A percentile compares a stretch with the other conserved stretches of the same genome.
phyloP scores from a whole-genome alignment of 768 basidiomycete genomes.

The Leccinum obscurum region DNA sequence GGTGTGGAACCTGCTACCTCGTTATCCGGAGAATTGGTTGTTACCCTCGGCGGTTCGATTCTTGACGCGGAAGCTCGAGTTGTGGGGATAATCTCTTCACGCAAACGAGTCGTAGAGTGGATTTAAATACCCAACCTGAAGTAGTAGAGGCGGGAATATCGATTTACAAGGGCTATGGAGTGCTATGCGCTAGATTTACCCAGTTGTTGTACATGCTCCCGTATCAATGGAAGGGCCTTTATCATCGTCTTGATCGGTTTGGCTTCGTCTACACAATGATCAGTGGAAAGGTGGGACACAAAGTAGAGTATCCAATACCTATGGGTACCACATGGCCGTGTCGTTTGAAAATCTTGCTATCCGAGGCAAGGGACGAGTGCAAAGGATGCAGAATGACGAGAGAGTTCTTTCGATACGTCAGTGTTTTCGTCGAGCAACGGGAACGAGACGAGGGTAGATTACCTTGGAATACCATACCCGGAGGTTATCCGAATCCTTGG shows the following conservation, averaged over 20 bases:
- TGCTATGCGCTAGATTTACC: constrained; percentile 14
- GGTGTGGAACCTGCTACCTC: constrained; percentile 22
- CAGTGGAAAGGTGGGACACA: not conserved
- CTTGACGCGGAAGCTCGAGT: constrained; percentile 49
- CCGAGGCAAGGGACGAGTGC: constrained; percentile 50
- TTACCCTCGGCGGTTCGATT: constrained; percentile 51
- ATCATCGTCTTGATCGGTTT: constrained; percentile 78
- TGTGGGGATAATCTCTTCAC: constrained; percentile 53
- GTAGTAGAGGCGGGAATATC: constrained; percentile 7
- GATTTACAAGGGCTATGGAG: constrained; percentile 1
- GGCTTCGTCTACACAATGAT: constrained; percentile 50
- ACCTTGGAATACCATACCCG: constrained; percentile 76
- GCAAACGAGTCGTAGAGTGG: constrained; percentile 51
- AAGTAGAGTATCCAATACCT: constrained; percentile 43
- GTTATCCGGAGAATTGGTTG: constrained; percentile 53
- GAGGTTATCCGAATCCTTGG: constrained; percentile 55
- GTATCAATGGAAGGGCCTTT: constrained; percentile 62
- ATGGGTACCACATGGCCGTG: constrained; percentile 67
- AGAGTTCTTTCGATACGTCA: constrained; percentile 56
- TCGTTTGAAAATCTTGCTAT: constrained; percentile 48
- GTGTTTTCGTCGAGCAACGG: not conserved
- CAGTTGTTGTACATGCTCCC: constrained; percentile 49
- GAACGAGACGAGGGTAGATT: constrained; percentile 12
- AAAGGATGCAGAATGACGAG: constrained; percentile 65
- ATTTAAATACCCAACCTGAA: constrained; percentile 27